Evolutionary conservation across 1,139 yeast genomes (phyloP), one percentile per base, ranked within the genome.

Genomic region (Taiozyma sp.): DNA sequence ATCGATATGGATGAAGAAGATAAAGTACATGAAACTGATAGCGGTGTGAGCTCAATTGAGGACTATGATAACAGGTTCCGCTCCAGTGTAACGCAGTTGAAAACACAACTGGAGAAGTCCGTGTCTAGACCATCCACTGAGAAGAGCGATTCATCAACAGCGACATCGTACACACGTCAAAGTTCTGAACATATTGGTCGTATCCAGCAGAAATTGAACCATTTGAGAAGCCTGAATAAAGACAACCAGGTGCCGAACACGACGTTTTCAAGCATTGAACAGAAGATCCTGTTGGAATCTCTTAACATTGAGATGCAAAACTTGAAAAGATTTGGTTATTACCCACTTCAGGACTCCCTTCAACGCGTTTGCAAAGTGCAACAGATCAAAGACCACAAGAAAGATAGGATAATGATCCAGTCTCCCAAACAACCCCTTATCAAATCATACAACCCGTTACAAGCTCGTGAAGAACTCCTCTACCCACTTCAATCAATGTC

Each of bases 131-230:
- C 41, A 10, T 38, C 41, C 13, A 19, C 41, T 2, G 41, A 38
- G 14, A 19, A 36, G 13, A 30, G 46, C 24, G 32, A 44, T 23
- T 19, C 36, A 14, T 43, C 23, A 19, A 12, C 32, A 5, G 30
- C 16, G 23, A 42, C 23, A 7, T 24, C 41, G 7, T 24, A n/a
- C n/a, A 38, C 23, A 10, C 39, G 38, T 3, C 48, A 47, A 9
- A 38, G 41, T 9, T 38, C 41, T 38, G 41, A 34, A n/a, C 48
- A 29, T 24, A 23, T 50, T 13, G 64, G 65, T 1, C 54, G 64
- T 50, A 60, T 61, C 28, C 65, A 62, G 32, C 64, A 59, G 28
- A 54, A 54, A 24, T 52, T 62, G 5, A 54, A 52, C 5, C 53
- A 51, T 10, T 45, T 61, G 40, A 60, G 58, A 28, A 52, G 48